These are phyloP conservation scores for Chlorophyllum brunneum DNA, from an alignment of 768 basidiomycete species.

Conservation along the genomic window DNA sequence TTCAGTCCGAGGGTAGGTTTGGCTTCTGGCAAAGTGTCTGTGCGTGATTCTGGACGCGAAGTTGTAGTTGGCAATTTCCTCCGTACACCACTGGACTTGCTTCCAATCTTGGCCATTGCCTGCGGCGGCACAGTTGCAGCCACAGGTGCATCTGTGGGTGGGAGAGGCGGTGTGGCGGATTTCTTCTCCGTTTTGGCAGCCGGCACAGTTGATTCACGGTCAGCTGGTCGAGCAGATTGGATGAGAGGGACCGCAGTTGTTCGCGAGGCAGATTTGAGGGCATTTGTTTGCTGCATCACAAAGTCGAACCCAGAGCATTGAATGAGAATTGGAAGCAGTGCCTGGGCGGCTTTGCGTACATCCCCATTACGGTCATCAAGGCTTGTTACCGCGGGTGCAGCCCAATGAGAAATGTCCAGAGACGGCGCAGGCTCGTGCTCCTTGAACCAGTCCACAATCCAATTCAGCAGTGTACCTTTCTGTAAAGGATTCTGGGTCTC, in stretches of 20 bases:
- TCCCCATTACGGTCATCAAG: slow-evolving; percentile 91
- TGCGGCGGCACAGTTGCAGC: slow-evolving; percentile 28
- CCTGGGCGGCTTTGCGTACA: slow-evolving; percentile 88
- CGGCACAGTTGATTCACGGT: slow-evolving; percentile 23
- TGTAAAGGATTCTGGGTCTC: slow-evolving; percentile 88
- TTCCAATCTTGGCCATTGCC: slow-evolving; percentile 33
- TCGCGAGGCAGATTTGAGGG: slow-evolving; percentile 89
- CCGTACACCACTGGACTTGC: slow-evolving; percentile 62
- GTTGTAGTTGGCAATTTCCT: slow-evolving; percentile 66
- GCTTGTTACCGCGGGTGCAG: slow-evolving; percentile 59
- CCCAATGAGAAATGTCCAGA: slow-evolving; percentile 71
- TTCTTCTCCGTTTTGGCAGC: slow-evolving; percentile 23
- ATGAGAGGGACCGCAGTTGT: slow-evolving; percentile 82
- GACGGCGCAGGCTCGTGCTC: slow-evolving; percentile 49
- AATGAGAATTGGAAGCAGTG: slow-evolving; percentile 74
- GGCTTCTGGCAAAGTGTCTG: slow-evolving; percentile 37
- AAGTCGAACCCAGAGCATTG: slow-evolving; percentile 74
- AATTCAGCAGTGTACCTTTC: slow-evolving; percentile 71
- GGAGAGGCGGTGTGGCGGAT: slow-evolving; percentile 33
- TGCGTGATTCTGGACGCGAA: slow-evolving; percentile 46
- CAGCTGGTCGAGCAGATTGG: slow-evolving; percentile 70
- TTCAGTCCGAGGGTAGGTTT: slow-evolving; percentile 31
- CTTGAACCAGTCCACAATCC: slow-evolving; percentile 80
- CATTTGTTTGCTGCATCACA: slow-evolving; percentile 81
- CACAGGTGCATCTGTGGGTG: slow-evolving; percentile 23